phyloP scores from a whole-genome alignment of 1,139 yeast species.

The Hyphopichia burtonii region DNA sequence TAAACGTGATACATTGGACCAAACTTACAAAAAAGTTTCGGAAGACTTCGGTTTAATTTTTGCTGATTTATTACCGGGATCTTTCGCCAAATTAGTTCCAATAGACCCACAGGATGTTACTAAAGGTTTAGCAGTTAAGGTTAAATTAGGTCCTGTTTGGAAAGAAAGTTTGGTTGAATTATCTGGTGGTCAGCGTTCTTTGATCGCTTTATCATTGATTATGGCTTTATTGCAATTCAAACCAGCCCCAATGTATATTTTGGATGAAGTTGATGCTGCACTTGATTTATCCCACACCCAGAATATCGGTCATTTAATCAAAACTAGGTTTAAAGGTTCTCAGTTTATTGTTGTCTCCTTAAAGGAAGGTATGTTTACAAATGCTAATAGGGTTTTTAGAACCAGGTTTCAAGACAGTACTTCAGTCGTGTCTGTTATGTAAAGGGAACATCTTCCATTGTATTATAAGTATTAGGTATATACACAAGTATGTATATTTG shows the following conservation, averaged over 20 bases:
- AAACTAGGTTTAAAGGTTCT: constrained; percentile 90
- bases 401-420: constrained; percentile 97
- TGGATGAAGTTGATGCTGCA: constrained; percentile 98
- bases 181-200: constrained; percentile 96
- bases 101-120: constrained; percentile 79
- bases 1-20: constrained; percentile 77
- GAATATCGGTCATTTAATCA: constrained; percentile 93
- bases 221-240: constrained; percentile 89
- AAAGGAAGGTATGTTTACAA: constrained; percentile 97
- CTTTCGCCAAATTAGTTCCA: constrained; percentile 87
- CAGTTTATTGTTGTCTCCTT: constrained; percentile 95
- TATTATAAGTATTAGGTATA: neutral
- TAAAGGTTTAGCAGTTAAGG: constrained; percentile 88
- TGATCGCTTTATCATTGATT: constrained; percentile 86
- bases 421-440: constrained; percentile 75
- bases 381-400: constrained; percentile 91
- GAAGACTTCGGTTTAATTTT: constrained; percentile 91
- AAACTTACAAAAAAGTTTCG: constrained; percentile 84
- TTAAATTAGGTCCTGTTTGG: constrained; percentile 90
- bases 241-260: constrained; percentile 97
- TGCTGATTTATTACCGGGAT: constrained; percentile 83
- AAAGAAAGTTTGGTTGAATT: constrained; percentile 92
- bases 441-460: constrained; percentile 3
- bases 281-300: constrained; percentile 96
- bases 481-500: neutral